Base-by-base conservation (phyloP, 2,329 filamentous ascomycete species). In the Ophiostoma himal-ulmi region DNA sequence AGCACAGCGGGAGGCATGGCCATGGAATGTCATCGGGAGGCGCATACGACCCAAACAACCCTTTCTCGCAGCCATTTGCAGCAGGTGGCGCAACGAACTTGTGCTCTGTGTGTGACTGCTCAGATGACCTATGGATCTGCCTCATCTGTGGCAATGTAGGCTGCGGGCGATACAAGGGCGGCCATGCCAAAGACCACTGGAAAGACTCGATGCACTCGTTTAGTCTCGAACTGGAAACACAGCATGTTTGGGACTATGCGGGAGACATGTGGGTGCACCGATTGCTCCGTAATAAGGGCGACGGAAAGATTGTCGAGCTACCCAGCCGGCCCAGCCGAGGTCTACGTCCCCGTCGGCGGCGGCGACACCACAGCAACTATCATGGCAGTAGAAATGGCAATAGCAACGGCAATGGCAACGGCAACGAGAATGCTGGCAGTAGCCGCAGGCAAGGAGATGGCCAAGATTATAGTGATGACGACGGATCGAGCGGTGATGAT, bases 181-280 rank as follows among this genome's bases (percentile, higher is more conserved):
- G 93, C 0, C 94, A 98, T 76, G 94, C 94, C 44, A 97, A 96
- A 78, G 90, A 92, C 14, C 94, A 97, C 79, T 97, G 93, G 87
- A 93, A 96, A 79, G 86, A 92, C 70, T 96, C 92, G 3, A 88
- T 89, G 4, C 95, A 99, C 79, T 91, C 91, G 73, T 99, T 97
- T 77, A 91, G 93, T 36, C 91, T 99, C 78, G 95, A 99, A 78
- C 87, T 98, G 52, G 89, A 91, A 73, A 96, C 93, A 0, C 94
- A 99, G 78, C 91, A 97, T 75, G 94, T 99, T 1, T 99, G 95
- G 95, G 95, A 99, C 79, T 99, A 99, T 74, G 92, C 92, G 0
- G 93, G 92, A 5, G 95, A 99, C 77, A 91, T 91, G 77, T 99
- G 97, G 84, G 95, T 98, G 67, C 95, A 99, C 79, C 90, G 95